phyloP scores from a whole-genome alignment of 2,329 filamentous ascomycete genomes.

The Pseudogymnoascus sp. region DNA sequence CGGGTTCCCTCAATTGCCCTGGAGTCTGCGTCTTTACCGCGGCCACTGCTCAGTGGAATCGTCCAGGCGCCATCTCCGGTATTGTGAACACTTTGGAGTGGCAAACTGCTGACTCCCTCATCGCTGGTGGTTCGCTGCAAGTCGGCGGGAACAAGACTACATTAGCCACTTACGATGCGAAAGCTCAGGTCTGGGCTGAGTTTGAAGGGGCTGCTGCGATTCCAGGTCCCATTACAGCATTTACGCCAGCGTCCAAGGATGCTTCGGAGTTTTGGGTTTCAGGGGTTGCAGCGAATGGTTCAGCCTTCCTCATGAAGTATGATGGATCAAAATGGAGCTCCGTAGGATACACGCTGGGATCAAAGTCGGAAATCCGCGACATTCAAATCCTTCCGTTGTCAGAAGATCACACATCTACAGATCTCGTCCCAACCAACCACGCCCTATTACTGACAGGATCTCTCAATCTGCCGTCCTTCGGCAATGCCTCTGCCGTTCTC shows the following conservation, averaged over 20 bases:
- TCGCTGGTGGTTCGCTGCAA: slow-evolving; percentile 69
- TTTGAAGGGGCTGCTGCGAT: slow-evolving; percentile 56
- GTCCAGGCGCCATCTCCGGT: slow-evolving; percentile 62
- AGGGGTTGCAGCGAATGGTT: slow-evolving; percentile 59
- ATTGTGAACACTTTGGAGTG: slow-evolving; percentile 66
- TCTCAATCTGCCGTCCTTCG: slow-evolving; percentile 65
- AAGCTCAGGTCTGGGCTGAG: slow-evolving; percentile 54
- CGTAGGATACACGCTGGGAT: slow-evolving; percentile 53
- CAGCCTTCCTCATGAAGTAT: slow-evolving; percentile 73
- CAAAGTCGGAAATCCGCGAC: slow-evolving; percentile 61
- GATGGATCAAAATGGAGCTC: slow-evolving; percentile 63
- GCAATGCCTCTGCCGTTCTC: slow-evolving; percentile 73
- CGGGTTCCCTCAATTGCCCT: slow-evolving; percentile 73
- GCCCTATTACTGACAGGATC: slow-evolving; percentile 77
- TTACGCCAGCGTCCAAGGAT: slow-evolving; percentile 65
- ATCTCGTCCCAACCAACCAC: slow-evolving; percentile 57
- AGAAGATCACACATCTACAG: slow-evolving; percentile 53
- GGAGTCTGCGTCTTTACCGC: slow-evolving; percentile 74
- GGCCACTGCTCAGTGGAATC: slow-evolving; percentile 64
- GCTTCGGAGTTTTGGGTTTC: slow-evolving; percentile 72
- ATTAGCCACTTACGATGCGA: slow-evolving; percentile 65
- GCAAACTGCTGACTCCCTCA: slow-evolving; percentile 60
- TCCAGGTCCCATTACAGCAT: slow-evolving; percentile 69
- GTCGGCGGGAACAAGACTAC: slow-evolving; percentile 55
- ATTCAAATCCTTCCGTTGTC: slow-evolving; percentile 73